Evolutionary conservation across 2,329 filamentous ascomycete genomes (phyloP).

Genomic region (Hypoxylon sp.): DNA sequence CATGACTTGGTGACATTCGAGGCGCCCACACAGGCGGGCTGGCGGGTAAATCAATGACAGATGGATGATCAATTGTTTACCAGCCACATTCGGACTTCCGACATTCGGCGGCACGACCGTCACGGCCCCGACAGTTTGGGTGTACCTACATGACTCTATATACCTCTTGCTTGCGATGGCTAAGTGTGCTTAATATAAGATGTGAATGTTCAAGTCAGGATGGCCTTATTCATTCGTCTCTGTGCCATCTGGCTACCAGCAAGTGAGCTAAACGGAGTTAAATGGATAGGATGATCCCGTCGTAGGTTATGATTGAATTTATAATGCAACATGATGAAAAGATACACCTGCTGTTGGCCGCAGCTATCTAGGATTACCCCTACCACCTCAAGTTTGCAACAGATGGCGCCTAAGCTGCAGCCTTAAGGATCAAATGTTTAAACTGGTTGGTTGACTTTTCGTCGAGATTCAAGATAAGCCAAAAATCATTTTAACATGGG

Average conservation of each 20-base stretch:
- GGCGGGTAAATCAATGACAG: too few species aligned
- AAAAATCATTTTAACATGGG: too few species aligned
- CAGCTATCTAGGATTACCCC: slow-evolving; percentile 13
- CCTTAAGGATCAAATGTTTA: slow-evolving; percentile 8
- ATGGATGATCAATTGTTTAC: too few species aligned
- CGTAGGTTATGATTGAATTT: too few species aligned
- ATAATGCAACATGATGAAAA: slow-evolving; percentile 5
- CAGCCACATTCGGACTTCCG: slow-evolving; percentile 35
- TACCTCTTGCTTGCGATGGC: slow-evolving; percentile 3
- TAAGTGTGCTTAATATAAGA: too few species aligned
- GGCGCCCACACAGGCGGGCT: too few species aligned
- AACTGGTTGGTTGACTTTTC: not conserved
- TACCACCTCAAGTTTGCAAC: slow-evolving; percentile 19
- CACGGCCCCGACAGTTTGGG: slow-evolving; percentile 5
- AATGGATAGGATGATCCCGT: too few species aligned
- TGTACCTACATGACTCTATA: not conserved
- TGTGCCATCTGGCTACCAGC: too few species aligned
- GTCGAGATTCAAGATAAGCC: slow-evolving; percentile 17
- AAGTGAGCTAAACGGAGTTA: too few species aligned
- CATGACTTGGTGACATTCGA: too few species aligned
- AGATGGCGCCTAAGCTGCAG: slow-evolving; percentile 13
- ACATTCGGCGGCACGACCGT: slow-evolving; percentile 10
- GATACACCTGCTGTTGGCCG: not conserved
- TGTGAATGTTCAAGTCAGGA: too few species aligned
- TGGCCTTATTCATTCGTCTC: too few species aligned